Evolutionary conservation across 352 stramenopile species (phyloP).

Genomic region (Peronospora destructor): DNA sequence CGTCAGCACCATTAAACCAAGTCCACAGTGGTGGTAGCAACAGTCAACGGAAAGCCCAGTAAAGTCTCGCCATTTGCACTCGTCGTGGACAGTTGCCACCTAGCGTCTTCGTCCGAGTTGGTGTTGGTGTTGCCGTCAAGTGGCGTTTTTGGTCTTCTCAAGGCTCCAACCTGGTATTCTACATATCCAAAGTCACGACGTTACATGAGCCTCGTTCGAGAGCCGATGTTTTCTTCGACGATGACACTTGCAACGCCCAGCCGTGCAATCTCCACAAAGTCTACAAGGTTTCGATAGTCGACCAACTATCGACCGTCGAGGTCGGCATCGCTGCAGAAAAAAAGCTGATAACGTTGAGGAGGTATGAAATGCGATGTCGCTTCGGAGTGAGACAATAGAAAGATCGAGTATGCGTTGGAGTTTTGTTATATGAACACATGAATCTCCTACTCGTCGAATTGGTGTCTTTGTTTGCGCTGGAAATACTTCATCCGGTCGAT

Average conservation of each 20-base stretch:
- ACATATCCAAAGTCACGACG: slow-evolving; percentile 48
- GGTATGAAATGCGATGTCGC: background rate
- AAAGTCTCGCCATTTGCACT: slow-evolving; percentile 50
- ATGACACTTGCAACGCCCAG: slow-evolving; percentile 56
- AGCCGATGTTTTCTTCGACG: slow-evolving; percentile 23
- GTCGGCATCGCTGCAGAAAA: slow-evolving; percentile 10
- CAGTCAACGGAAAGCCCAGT: slow-evolving; percentile 53
- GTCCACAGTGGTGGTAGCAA: slow-evolving; percentile 55
- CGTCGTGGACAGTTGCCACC: slow-evolving; percentile 48
- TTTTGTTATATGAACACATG: background rate
- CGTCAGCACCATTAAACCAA: slow-evolving; percentile 57
- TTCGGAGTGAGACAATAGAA: background rate
- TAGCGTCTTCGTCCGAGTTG: too few species aligned
- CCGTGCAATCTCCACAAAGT: slow-evolving; percentile 11
- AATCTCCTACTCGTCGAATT: background rate
- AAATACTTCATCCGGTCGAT: slow-evolving; percentile 1
- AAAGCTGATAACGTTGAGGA: slow-evolving; percentile 6
- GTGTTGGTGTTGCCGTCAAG: slow-evolving; percentile 9
- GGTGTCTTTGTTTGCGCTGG: background rate
- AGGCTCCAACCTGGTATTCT: slow-evolving; percentile 69
- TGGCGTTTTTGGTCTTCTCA: slow-evolving; percentile 58
- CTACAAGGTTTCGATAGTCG: slow-evolving; percentile 21
- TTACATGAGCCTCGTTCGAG: slow-evolving; percentile 61
- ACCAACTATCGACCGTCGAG: background rate
- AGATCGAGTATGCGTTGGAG: background rate